Evolutionary conservation across 331 rosid species (phyloP), one percentile per base, ranked within the genome.

Genomic region (Acacia concinna): DNA sequence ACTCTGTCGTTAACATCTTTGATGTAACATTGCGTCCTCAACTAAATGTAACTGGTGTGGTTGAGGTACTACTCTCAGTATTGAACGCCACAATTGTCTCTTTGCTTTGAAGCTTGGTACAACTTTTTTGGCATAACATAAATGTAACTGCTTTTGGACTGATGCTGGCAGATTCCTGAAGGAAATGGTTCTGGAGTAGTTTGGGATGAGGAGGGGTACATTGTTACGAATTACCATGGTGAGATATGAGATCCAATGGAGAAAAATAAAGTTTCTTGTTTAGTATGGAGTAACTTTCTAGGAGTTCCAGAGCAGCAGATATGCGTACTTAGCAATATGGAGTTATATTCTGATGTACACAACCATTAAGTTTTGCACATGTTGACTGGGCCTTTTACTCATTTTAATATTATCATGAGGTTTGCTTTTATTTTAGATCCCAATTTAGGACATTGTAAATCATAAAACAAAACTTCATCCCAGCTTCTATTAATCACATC

Each of bases 181-280:
- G 99, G 99, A 88, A 93, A 95, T 84, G 99, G 98, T 81, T 93
- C 99, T 51, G 99, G 99, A 74, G 96, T 95, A 62, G 93, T 95
- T 51, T 95, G 99, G 99, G 98, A 95, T 78, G 87, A 82, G 28
- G 92, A 91, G 75, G 99, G 98, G 60, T 93, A 95, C 90, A 89
- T 95, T 49, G 97, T 95, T 59, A 95, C 99, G 72, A 95, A 95
- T 79, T 93, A 93, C 87, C 99, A 95, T 27, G 99, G 99, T 95
- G 81, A 86, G 94, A 74, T 66, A 35, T 90, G 74, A 79, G 86
- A 65, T 30, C 68, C 63, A 56, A 76, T 54, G 44, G 44, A 20
- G 64, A 74, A 59, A 56, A 63, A 66, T 40, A 25, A 1, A 3
- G 41, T 74, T 63, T 54, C 43, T 27, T 81, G 18, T 66, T 57